Evolutionary conservation across 106 monocot genomes (phyloP).

Genomic region (Apostasia shenzhenica): DNA sequence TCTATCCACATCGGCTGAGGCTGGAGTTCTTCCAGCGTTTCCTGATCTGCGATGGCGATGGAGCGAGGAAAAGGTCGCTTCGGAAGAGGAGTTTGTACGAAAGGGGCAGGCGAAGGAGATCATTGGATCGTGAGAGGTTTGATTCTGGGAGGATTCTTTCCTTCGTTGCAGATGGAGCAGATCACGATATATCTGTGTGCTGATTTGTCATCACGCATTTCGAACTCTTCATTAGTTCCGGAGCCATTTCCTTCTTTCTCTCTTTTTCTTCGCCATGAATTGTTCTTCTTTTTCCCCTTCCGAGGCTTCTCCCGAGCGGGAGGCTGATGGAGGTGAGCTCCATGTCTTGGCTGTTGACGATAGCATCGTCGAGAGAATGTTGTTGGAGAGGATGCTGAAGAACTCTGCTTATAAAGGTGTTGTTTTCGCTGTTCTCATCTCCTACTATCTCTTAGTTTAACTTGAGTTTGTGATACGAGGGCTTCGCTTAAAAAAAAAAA

Average conservation of each 20-base stretch:
- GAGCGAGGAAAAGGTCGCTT: no score
- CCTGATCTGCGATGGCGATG: no score
- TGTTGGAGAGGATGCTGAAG: constrained; percentile 15
- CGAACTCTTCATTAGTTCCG: neutral
- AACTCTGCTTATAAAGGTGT: constrained; percentile 11
- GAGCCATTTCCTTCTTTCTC: neutral
- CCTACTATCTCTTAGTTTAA: no score
- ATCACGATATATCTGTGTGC: constrained; percentile 9
- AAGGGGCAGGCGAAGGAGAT: neutral
- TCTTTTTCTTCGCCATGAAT: neutral
- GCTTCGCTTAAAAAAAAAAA: no score
- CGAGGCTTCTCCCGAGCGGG: neutral
- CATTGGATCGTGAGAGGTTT: neutral
- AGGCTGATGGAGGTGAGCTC: constrained; percentile 5
- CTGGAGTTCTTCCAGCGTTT: no score
- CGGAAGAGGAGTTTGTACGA: no score
- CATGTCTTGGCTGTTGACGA: constrained; percentile 17
- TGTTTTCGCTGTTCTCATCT: neutral
- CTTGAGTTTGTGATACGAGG: no score
- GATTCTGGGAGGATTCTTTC: constrained; percentile 5
- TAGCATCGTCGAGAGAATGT: constrained; percentile 12
- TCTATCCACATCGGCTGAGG: no score
- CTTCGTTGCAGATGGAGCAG: constrained; percentile 1
- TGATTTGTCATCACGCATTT: neutral
- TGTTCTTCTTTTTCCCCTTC: neutral